Evolutionary conservation across 2,329 filamentous ascomycete genomes (phyloP), one percentile per base, ranked within the genome.

Genomic region (Fusarium phyllophilum): DNA sequence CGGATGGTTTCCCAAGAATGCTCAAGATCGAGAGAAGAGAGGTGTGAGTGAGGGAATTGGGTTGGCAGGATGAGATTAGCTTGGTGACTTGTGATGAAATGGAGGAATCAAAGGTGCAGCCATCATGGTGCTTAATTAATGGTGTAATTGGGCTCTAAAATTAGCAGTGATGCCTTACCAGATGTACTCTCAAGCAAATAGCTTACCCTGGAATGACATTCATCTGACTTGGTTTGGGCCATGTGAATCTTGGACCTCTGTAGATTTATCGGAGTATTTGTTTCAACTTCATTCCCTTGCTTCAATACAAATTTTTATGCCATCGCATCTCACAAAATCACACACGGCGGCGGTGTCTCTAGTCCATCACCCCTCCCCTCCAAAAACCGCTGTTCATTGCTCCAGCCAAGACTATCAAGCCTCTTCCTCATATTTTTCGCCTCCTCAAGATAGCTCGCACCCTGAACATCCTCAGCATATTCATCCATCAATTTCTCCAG

Each of bases 401-500:
- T 66, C 66, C 67, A 66, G 1, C 68, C 62, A 8, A 71, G 20
- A 8, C 34, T 22, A 33, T 71, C 46, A 18, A 66, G 38, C 5
- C 67, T 34, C 3, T 22, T 49, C 3, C 68, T 62, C 55, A 72
- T 68, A 10, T 17, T 24, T 5, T 38, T 62, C 4, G 68, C 68
- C 10, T 72, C 55, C 2, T 26, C 56, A 9, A 72, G 17, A 36
- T 72, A 72, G 17, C 58, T 44, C 12, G 68, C 45, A 3, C 68
- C 68, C 17, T 68, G 49, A 5, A 72, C 62, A 26, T 72, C 68
- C 15, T 54, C 45, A 8, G 51, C 59, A 52, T 68, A 62, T 8
- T 14, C 51, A 6, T 22, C 39, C 15, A 74, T 26, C 7, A 74
- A 6, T 3, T 20, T 22, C 36, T 74, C 72, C 9, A 74, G 49